Evolutionary conservation across 2,329 filamentous ascomycete species (phyloP), one percentile per base, ranked within the genome.

Genomic region (Decorospora gaudefroyi): DNA sequence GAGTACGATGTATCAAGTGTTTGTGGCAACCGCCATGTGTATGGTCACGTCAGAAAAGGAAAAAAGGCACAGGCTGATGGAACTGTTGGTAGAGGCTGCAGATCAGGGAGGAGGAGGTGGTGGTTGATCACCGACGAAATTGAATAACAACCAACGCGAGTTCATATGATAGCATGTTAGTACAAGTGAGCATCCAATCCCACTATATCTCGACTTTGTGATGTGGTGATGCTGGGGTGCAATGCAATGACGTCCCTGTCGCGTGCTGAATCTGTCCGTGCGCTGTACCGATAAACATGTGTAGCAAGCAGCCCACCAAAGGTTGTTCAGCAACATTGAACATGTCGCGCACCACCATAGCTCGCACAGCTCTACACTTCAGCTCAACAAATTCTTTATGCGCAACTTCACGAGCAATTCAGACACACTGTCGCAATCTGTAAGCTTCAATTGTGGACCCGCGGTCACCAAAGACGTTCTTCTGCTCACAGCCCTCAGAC

Each of bases 11-110:
- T 68, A 69, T 38, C 53, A 61, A 11, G 46, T 66, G 1, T 58
- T 69, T 17, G 36, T 70, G 2, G 63, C 65, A 17, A 70, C 64
- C 4, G 64, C 54, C 4, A 51, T 64, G 43, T 70, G 65, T 32
- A 68, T 70, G 64, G 51, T 65, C 6, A 51, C 47, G 6, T 57
- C 57, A 3, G 67, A 70, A 40, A 62, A 63, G 34, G 58, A 67
- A 48, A 70, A 69, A 47, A 56, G 66, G 17, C 55, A 64, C n/a
- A 53, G 46, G 6, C 29, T 65, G 6, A 37, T 55, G 12, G 33
- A 51, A 16, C 25, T 54, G 12, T 1, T 59, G 11, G 4, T 48
- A 18, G 17, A 21, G 16, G 26, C 21, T 15, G 44, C 21, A 11
- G 53, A 51, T 15, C 45, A 49, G 9, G 55, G 41, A 9, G 53